Evolutionary conservation across 371 early-diverging fungal genomes (phyloP), one percentile per base, ranked within the genome.

Genomic region (Blakeslea trispora): DNA sequence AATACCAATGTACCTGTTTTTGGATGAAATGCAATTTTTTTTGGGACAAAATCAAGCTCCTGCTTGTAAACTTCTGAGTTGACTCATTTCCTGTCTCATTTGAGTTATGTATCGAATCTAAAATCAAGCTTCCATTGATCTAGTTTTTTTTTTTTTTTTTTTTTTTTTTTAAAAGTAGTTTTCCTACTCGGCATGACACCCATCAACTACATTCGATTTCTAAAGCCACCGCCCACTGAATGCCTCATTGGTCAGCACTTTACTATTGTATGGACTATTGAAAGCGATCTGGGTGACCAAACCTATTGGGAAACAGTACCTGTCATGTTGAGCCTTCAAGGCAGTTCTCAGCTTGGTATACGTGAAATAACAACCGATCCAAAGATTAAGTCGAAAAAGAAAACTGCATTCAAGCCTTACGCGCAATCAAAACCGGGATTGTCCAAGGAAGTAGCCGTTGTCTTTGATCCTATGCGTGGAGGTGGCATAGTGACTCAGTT

Each of bases 221-320:
- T 72, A 14, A 79, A 79, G 50, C 72, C 72, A 43, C 77, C 77
- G 31, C 80, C 80, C 9, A 62, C 55, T 4, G 50, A 47, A n/a
- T 45, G 54, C 10, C 11, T 49, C 3, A 32, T 66, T 1, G 62
- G 64, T 0, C 69, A 76, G 42, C 68, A 66, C n/a, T 79, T 79
- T 42, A 64, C 57, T 7, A 63, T 79, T 19, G 76, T 72, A 13
- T 74, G 76, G 77, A 72, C 70, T 7, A 59, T 76, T n/a, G 68
- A 71, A 34, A 79, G 63, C 21, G 80, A 79, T 69, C 58, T 79
- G 0, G 74, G 74, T 18, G 80, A 79, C 55, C 55, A 59, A 24
- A 49, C 63, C 2, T 76, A 59, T 23, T 68, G 49, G 63, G 57
- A 65, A 24, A 37, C 69, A 9, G 43, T 72, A 1, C 61, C 63